Evolutionary conservation across 805 yeast genomes (phyloP).

Genomic region (Komagataella kurtzmanii): DNA sequence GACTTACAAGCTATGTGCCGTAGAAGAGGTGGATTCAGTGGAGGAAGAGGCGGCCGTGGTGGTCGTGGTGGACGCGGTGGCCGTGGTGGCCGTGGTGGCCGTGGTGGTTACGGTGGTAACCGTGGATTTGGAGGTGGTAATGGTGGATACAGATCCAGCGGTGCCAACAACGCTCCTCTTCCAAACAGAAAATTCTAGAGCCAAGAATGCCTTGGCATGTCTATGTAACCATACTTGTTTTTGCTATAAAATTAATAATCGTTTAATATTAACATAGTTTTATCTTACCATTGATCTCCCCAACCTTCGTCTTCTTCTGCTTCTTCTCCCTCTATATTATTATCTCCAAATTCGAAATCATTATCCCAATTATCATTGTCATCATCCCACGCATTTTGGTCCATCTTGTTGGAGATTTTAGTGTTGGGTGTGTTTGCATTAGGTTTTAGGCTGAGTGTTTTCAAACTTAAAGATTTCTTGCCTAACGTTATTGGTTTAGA

Average conservation of each 20-base stretch:
- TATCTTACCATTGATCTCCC: conserved; percentile 30
- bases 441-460: neutral
- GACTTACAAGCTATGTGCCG: conserved; percentile 66
- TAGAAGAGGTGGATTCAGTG: conserved; percentile 51
- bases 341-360: neutral
- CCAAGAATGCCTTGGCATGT: neutral
- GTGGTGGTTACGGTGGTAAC: conserved; percentile 21
- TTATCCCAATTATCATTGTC: conserved; percentile 18
- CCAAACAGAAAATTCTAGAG: conserved; percentile 27
- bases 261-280: neutral
- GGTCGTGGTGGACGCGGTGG: conserved; percentile 34
- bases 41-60: conserved; percentile 43
- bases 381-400: conserved; percentile 9
- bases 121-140: conserved; percentile 12
- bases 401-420: conserved; percentile 2
- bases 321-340: neutral
- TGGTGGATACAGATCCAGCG: conserved; percentile 21
- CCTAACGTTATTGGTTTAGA: conserved; percentile 2
- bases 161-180: conserved; percentile 35
- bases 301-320: conserved; percentile 22
- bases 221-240: neutral
- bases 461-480: conserved; percentile 9
- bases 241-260: neutral
- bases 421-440: neutral
- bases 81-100: conserved; percentile 31